phyloP scores from a whole-genome alignment of 192 early-diverging fungal genomes.

The Coemansia sp. region DNA sequence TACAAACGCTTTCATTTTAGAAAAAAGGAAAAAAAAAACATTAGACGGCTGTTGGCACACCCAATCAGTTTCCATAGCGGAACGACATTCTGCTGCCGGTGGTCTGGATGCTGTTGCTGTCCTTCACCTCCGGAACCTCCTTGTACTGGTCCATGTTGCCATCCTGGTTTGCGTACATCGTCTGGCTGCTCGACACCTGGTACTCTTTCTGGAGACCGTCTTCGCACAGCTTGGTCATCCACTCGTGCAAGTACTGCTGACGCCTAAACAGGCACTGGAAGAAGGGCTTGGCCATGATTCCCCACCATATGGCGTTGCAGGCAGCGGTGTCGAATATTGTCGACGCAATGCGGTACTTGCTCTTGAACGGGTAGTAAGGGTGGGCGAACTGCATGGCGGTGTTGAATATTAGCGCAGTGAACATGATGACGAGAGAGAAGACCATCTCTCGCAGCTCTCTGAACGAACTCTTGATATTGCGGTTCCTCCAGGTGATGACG shows the following conservation, averaged over 20 bases:
- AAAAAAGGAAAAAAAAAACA: too few relatives aligned
- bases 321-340: conserved; percentile 25
- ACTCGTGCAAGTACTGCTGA: conserved; percentile 19
- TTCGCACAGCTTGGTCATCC: conserved; percentile 16
- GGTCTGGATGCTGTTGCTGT: background rate
- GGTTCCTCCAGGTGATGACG: conserved; percentile 22
- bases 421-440: conserved; percentile 20
- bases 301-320: conserved; percentile 23
- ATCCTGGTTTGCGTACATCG: too few relatives aligned
- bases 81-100: background rate
- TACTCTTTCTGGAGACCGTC: conserved; percentile 30
- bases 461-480: conserved; percentile 46
- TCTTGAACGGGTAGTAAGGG: conserved; percentile 19
- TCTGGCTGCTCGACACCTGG: conserved; percentile 1
- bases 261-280: conserved; percentile 25
- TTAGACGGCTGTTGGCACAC: too few relatives aligned
- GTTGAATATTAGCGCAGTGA: conserved; percentile 17
- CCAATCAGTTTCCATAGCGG: too few relatives aligned
- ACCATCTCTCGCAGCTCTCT: conserved; percentile 36
- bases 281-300: conserved; percentile 26
- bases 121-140: too few relatives aligned
- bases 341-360: conserved; percentile 19
- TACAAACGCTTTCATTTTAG: too few relatives aligned
- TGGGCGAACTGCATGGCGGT: conserved; percentile 17
- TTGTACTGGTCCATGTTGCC: too few relatives aligned